Evolutionary conservation across 805 yeast genomes (phyloP).

Genomic region (Cyberlindnera veronae): DNA sequence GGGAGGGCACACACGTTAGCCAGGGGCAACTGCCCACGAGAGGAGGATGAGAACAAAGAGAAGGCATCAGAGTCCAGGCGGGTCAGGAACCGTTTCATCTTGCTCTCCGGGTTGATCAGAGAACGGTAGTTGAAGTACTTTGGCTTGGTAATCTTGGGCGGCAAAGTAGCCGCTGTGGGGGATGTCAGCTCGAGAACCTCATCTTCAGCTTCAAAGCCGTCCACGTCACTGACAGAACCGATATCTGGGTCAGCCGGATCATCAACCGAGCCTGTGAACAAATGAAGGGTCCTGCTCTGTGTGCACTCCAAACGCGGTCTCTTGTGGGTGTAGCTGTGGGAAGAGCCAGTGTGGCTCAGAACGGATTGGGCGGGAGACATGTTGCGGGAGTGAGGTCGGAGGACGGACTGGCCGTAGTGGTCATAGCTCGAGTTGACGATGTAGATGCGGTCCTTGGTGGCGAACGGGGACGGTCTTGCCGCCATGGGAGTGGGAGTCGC

Average conservation of each 20-base stretch:
- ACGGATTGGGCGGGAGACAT: neutral
- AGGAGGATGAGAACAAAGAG: constrained; percentile 28
- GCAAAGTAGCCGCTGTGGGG: no score
- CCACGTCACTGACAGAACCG: neutral
- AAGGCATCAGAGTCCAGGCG: constrained; percentile 32
- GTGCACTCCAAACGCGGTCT: neutral
- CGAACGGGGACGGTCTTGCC: constrained; percentile 8
- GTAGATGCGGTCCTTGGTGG: constrained; percentile 22
- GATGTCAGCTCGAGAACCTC: neutral
- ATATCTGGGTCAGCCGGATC: neutral
- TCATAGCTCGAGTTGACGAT: constrained; percentile 36
- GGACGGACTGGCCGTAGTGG: constrained; percentile 37
- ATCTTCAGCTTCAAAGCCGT: neutral
- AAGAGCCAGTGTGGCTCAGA: constrained; percentile 4
- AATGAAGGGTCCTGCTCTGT: no score
- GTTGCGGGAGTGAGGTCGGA: constrained; percentile 6
- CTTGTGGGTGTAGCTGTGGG: constrained; percentile 2
- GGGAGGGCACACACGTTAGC: constrained; percentile 32
- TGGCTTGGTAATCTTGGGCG: constrained; percentile 5
- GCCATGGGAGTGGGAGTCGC: constrained; percentile 7
- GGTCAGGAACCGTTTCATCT: constrained; percentile 26
- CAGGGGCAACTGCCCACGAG: constrained; percentile 7
- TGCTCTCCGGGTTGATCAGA: constrained; percentile 18
- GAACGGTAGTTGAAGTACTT: constrained; percentile 20
- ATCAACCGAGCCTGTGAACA: constrained; percentile 5